These are phyloP conservation scores for Papilionanthe hybrid DNA, from an alignment of 116 monocot genomes.

Conservation along the genomic window DNA sequence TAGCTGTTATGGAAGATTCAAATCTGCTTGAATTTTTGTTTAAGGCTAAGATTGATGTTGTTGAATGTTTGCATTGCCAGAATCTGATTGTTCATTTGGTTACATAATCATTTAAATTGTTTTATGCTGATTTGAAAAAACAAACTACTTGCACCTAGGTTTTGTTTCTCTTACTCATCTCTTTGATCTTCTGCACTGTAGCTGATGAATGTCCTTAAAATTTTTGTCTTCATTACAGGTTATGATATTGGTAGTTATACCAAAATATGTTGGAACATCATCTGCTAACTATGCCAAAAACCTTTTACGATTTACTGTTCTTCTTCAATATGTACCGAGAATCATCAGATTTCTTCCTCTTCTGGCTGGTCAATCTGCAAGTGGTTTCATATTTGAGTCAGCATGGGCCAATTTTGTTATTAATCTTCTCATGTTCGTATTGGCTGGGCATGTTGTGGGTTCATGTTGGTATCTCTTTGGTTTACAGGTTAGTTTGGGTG, in stretches of 20 bases:
- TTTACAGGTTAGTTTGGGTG: constrained; percentile 53
- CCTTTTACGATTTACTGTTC: constrained; percentile 59
- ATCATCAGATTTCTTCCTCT: constrained; percentile 60
- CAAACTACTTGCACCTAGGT: too few relatives aligned
- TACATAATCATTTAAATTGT: too few relatives aligned
- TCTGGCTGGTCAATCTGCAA: constrained; percentile 66
- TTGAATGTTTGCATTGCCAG: too few relatives aligned
- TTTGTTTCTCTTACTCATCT: too few relatives aligned
- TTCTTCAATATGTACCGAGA: constrained; percentile 82
- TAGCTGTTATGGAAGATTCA: too few relatives aligned
- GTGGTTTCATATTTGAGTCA: constrained; percentile 91
- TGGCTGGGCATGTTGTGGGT: constrained; percentile 89
- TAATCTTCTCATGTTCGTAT: constrained; percentile 83
- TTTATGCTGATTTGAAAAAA: too few relatives aligned
- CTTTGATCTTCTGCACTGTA: not conserved
- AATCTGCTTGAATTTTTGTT: too few relatives aligned
- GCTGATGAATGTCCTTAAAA: not conserved
- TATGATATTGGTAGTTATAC: constrained; percentile 70
- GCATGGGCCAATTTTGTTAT: constrained; percentile 92
- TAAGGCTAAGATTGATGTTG: too few relatives aligned
- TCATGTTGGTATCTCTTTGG: constrained; percentile 93
- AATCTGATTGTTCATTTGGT: too few relatives aligned
- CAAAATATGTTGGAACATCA: constrained; percentile 57
- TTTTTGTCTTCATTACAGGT: constrained; percentile 38
- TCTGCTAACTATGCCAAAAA: constrained; percentile 77